These are phyloP conservation scores for Pseudocercospora vitis DNA, from an alignment of 2,329 filamentous ascomycete species.

Conservation along the genomic window DNA sequence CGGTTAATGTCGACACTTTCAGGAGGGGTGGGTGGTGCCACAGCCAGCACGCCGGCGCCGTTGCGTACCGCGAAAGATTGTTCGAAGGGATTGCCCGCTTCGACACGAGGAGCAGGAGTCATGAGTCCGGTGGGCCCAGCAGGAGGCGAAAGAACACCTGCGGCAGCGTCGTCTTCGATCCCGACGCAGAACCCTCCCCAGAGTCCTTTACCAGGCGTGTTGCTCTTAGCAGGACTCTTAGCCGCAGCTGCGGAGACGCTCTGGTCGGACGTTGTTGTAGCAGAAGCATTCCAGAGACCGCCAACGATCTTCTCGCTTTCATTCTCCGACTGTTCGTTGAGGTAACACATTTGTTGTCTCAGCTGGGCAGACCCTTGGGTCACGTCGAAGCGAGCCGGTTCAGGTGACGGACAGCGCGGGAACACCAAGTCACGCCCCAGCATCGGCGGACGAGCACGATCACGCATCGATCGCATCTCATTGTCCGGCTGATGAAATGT, in stretches of 20 bases:
- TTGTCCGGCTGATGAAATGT: conserved; percentile 39
- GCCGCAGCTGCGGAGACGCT: conserved; percentile 14
- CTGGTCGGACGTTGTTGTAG: conserved; percentile 14
- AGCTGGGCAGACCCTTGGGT: conserved; percentile 61
- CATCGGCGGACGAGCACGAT: conserved; percentile 75
- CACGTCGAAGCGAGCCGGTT: conserved; percentile 79
- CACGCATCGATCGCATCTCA: conserved; percentile 56
- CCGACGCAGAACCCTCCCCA: conserved; percentile 72
- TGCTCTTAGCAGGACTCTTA: conserved; percentile 23
- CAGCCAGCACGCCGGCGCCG: conserved; percentile 22
- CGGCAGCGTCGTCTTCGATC: conserved; percentile 36
- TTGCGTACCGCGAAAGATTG: conserved; percentile 31
- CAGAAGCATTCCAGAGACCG: conserved; percentile 54
- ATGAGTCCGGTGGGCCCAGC: conserved; percentile 51
- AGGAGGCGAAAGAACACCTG: conserved; percentile 38
- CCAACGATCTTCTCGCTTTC: conserved; percentile 50
- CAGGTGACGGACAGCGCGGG: conserved; percentile 77
- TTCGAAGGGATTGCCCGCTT: conserved; percentile 43
- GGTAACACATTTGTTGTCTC: conserved; percentile 50
- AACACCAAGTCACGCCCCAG: conserved; percentile 78
- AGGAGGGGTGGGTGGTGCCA: conserved; percentile 33
- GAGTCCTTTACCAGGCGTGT: conserved; percentile 52
- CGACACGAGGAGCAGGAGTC: conserved; percentile 44
- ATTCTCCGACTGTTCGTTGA: conserved; percentile 48
- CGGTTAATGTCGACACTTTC: conserved; percentile 25